These are phyloP conservation scores for Hymenoscyphus repandus DNA, from an alignment of 2,329 filamentous ascomycete genomes.

Conservation along the genomic window DNA sequence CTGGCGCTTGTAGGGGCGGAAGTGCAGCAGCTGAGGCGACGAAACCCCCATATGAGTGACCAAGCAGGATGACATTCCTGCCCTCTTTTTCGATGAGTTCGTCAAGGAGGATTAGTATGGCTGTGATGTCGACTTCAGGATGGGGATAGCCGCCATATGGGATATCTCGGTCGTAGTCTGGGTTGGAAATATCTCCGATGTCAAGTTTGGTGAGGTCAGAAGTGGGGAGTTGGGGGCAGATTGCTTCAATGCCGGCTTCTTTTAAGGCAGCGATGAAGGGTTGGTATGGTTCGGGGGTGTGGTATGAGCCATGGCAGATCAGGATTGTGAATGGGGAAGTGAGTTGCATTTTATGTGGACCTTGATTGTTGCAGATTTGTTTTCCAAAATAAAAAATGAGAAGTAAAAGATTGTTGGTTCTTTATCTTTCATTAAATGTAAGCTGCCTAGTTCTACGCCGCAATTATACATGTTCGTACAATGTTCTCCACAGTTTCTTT, in stretches of 20 bases:
- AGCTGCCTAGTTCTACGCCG: too few species aligned
- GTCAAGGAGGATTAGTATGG: neutral
- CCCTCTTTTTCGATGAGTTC: neutral
- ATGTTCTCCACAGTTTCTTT: too few species aligned
- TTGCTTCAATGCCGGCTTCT: neutral
- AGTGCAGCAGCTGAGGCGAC: neutral
- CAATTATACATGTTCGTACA: too few species aligned
- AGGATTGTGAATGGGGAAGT: slow-evolving; percentile 1
- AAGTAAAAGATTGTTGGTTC: too few species aligned
- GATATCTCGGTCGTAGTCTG: neutral
- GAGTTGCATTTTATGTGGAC: too few species aligned
- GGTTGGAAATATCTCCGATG: neutral
- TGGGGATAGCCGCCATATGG: slow-evolving; percentile 4
- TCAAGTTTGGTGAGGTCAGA: slow-evolving; percentile 2
- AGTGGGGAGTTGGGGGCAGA: slow-evolving; percentile 3
- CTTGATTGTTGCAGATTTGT: too few species aligned
- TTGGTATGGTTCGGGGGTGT: slow-evolving; percentile 6
- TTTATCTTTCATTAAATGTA: too few species aligned
- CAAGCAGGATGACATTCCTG: slow-evolving; percentile 1
- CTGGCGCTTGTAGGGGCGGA: neutral
- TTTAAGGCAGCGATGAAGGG: slow-evolving; percentile 2
- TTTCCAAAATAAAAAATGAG: too few species aligned
- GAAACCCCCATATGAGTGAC: slow-evolving; percentile 5
- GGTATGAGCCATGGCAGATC: slow-evolving; percentile 6
- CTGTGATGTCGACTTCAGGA: neutral